A percentile compares a stretch with the other conserved stretches of the same genome.
phyloP scores from a whole-genome alignment of 805 yeast species.

The Priceomyces medius region DNA sequence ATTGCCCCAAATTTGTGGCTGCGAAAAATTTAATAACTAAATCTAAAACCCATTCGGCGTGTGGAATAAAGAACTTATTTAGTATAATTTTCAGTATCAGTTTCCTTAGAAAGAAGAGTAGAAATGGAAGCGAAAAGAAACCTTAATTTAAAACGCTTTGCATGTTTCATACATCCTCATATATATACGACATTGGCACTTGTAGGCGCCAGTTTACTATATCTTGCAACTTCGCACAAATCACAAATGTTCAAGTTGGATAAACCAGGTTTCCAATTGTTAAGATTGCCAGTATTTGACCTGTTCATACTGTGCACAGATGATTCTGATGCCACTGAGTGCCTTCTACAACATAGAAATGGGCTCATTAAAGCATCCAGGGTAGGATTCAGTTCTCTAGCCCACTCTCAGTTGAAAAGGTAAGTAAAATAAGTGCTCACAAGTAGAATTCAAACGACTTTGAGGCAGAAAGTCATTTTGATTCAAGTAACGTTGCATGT shows the following conservation, averaged over 20 bases:
- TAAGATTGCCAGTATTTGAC: slow-evolving; percentile 10
- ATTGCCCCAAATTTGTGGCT: slow-evolving; percentile 8
- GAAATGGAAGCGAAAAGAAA: background rate
- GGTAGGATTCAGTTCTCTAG: slow-evolving; percentile 3
- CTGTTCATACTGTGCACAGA: slow-evolving; percentile 19
- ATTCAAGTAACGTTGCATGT: no score
- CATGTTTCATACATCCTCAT: slow-evolving; percentile 5
- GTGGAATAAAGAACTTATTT: background rate
- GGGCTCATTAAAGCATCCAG: slow-evolving; percentile 11
- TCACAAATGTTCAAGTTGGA: slow-evolving; percentile 3
- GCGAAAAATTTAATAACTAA: slow-evolving; percentile 7
- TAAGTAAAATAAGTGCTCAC: no score
- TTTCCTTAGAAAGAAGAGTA: background rate
- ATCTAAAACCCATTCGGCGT: background rate
- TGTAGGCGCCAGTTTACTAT: slow-evolving; percentile 5
- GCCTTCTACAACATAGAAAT: slow-evolving; percentile 14
- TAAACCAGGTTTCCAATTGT: slow-evolving; percentile 1
- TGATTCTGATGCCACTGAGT: slow-evolving; percentile 15
- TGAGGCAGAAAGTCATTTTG: no score
- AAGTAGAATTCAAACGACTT: no score
- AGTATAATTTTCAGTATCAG: background rate
- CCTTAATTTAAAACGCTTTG: background rate
- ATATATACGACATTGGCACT: slow-evolving; percentile 3
- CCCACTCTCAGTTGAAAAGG: slow-evolving; percentile 15
- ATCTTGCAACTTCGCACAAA: slow-evolving; percentile 1